phyloP scores from a whole-genome alignment of 495 filamentous ascomycete genomes.

The Penicillium subrubescens region DNA sequence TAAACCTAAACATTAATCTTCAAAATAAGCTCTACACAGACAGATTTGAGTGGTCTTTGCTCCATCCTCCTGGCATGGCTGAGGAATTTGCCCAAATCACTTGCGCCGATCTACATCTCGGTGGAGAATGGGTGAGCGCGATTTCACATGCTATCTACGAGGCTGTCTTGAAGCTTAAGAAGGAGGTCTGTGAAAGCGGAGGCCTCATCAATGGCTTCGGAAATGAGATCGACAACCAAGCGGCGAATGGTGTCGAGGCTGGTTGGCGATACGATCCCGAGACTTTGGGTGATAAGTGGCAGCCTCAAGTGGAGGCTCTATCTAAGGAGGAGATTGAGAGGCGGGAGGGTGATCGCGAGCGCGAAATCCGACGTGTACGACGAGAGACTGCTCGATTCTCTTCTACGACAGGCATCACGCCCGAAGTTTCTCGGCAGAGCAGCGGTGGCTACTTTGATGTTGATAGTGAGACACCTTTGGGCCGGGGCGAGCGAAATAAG shows the following conservation, averaged over 20 bases:
- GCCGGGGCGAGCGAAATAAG: slow-evolving; percentile 84
- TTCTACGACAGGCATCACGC: slow-evolving; percentile 74
- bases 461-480: slow-evolving; percentile 69
- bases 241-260: slow-evolving; percentile 72
- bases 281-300: slow-evolving; percentile 87
- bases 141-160: slow-evolving; percentile 98
- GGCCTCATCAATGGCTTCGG: slow-evolving; percentile 72
- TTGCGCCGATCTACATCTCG: slow-evolving; percentile 85
- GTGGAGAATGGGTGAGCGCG: slow-evolving; percentile 90
- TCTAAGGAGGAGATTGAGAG: slow-evolving; percentile 98
- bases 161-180: slow-evolving; percentile 88
- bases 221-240: slow-evolving; percentile 85
- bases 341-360: slow-evolving; percentile 89
- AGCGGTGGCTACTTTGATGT: slow-evolving; percentile 62
- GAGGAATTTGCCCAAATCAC: slow-evolving; percentile 91
- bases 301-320: slow-evolving; percentile 85
- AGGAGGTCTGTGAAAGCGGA: slow-evolving; percentile 90
- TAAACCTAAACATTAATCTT: slow-evolving; percentile 89
- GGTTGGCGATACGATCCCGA: slow-evolving; percentile 96
- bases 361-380: slow-evolving; percentile 82
- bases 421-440: slow-evolving; percentile 58
- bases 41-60: slow-evolving; percentile 97
- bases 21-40: slow-evolving; percentile 92
- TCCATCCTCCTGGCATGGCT: slow-evolving; percentile 87
- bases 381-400: slow-evolving; percentile 93